phyloP scores from a whole-genome alignment of 768 basidiomycete genomes.

The Calocera cornea region DNA sequence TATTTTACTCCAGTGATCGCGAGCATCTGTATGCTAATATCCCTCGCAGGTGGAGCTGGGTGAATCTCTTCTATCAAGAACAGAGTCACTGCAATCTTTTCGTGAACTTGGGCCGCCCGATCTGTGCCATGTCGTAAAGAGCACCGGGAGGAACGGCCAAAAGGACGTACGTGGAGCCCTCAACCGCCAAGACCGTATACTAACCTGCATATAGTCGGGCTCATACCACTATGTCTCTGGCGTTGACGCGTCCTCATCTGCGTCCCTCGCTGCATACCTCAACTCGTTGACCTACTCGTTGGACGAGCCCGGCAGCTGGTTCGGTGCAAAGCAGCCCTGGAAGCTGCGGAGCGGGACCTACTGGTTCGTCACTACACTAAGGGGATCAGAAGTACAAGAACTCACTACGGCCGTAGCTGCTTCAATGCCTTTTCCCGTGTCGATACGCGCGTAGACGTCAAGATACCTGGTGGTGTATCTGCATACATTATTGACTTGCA shows the following conservation, averaged over 20 bases:
- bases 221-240: slow-evolving; percentile 98
- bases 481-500: slow-evolving; percentile 89
- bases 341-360: slow-evolving; percentile 88
- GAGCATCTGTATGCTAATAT: slow-evolving; percentile 8
- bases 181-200: slow-evolving; percentile 3
- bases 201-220: slow-evolving; percentile 38
- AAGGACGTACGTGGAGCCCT: slow-evolving; percentile 55
- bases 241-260: slow-evolving; percentile 96
- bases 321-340: slow-evolving; percentile 70
- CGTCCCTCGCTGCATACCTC: slow-evolving; percentile 93
- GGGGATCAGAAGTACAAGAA: not conserved
- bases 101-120: slow-evolving; percentile 96
- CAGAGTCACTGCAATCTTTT: slow-evolving; percentile 85
- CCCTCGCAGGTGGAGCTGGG: slow-evolving; percentile 63
- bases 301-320: slow-evolving; percentile 87
- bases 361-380: slow-evolving; percentile 47
- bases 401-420: slow-evolving; percentile 38
- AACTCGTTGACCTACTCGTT: slow-evolving; percentile 95
- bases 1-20: not conserved
- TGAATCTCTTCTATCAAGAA: slow-evolving; percentile 76
- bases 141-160: slow-evolving; percentile 63
- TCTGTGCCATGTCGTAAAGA: slow-evolving; percentile 90
- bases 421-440: slow-evolving; percentile 98
- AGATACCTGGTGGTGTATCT: slow-evolving; percentile 93
- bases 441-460: slow-evolving; percentile 93